Conservation (phyloP, 1,139 yeast genomes). For the Kodamaea suecica region DNA sequence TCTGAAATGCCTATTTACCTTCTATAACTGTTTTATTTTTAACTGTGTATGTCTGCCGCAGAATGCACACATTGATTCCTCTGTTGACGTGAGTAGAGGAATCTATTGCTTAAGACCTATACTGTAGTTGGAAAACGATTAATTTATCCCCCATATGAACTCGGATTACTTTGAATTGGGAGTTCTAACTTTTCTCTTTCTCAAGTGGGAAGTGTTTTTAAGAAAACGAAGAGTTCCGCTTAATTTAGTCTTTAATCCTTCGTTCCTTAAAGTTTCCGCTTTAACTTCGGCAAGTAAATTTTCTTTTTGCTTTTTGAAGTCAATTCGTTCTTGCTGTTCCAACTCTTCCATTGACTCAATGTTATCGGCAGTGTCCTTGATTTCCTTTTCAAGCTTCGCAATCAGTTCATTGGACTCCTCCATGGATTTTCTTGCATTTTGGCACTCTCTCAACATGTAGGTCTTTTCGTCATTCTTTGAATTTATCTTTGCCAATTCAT, state of each 20-base stretch:
- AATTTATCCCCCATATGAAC: too few species aligned
- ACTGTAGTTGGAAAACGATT: too few species aligned
- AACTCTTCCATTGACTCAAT: slow-evolving; percentile 24
- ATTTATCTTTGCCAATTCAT: slow-evolving; percentile 34
- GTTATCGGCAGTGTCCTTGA: slow-evolving; percentile 29
- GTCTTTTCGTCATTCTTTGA: slow-evolving; percentile 51
- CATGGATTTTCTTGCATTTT: slow-evolving; percentile 55
- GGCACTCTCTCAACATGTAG: slow-evolving; percentile 65
- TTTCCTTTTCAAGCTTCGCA: slow-evolving; percentile 25
- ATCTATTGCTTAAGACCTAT: too few species aligned
- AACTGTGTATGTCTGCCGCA: not conserved
- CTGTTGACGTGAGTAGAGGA: too few species aligned
- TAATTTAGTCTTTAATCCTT: slow-evolving; percentile 27
- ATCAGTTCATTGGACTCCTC: slow-evolving; percentile 49
- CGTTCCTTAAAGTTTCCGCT: slow-evolving; percentile 23
- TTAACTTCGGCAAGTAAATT: slow-evolving; percentile 23
- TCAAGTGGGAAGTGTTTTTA: slow-evolving; percentile 41
- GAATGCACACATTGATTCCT: too few species aligned
- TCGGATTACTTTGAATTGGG: not conserved
- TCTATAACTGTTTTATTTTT: slow-evolving; percentile 22
- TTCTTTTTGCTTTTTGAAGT: slow-evolving; percentile 24
- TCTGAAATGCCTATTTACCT: slow-evolving; percentile 75
- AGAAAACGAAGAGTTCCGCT: slow-evolving; percentile 37
- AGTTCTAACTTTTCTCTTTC: slow-evolving; percentile 40
- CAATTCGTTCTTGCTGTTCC: slow-evolving; percentile 21